Percentiles rank a stretch among this genome's conserved stretches.
phyloP scores from a whole-genome alignment of 106 monocot genomes.

The Vanilla planifolia region DNA sequence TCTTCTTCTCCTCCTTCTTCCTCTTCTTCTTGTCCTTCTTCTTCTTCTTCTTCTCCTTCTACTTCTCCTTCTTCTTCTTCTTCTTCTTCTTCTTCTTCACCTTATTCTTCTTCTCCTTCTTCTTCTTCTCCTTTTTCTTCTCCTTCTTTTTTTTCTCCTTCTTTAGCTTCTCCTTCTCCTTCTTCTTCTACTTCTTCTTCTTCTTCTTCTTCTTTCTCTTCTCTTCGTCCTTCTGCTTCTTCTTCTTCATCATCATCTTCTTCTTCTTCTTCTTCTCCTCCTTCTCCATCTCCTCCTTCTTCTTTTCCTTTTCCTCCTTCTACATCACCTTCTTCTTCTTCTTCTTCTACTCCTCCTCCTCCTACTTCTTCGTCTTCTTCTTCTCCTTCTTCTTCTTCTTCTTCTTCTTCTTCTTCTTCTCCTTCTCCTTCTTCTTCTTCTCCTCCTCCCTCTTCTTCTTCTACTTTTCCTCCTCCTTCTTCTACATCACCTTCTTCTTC shows the following conservation, averaged over 20 bases:
- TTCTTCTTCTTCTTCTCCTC: neutral
- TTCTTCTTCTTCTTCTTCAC: neutral
- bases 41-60: neutral
- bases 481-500: neutral
- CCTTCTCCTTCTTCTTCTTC: neutral
- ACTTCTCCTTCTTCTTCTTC: neutral
- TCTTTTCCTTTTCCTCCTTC: too few relatives aligned
- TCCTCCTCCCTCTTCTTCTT: neutral
- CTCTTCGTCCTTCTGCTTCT: too few relatives aligned
- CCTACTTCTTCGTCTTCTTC: too few relatives aligned
- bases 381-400: neutral
- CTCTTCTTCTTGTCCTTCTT: too few relatives aligned
- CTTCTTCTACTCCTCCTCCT: too few relatives aligned
- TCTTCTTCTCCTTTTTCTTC: neutral
- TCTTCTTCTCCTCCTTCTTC: neutral
- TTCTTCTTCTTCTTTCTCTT: too few relatives aligned
- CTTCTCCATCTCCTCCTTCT: neutral
- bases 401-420: neutral
- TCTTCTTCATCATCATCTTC: too few relatives aligned
- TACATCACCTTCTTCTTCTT: too few relatives aligned
- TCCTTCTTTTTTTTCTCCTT: too few relatives aligned
- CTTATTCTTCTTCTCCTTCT: too few relatives aligned
- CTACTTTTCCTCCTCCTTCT: neutral
- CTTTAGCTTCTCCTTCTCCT: too few relatives aligned
- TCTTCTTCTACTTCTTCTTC: neutral